Evolutionary conservation across 768 basidiomycete genomes (phyloP), one percentile per base, ranked within the genome.

Genomic region (Russula griseocarnosa): DNA sequence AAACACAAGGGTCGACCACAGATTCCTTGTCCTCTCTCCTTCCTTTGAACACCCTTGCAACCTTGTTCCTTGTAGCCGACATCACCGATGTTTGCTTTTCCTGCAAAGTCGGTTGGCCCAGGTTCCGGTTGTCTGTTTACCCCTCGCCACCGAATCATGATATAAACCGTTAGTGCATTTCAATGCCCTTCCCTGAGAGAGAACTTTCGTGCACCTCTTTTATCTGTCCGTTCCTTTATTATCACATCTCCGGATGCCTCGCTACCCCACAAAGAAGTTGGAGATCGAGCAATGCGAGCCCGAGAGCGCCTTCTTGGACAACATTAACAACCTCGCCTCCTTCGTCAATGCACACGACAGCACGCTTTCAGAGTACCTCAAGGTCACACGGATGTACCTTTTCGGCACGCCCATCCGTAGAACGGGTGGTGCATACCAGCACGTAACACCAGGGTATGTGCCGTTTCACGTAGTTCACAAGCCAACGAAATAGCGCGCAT

Each of bases 321-420:
- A 67, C 30, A 2, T 49, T 20, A 16, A 9, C 60, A 52, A 44
- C 3, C 60, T 67, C 55, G 6, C 50, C 50, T 49, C 20, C 10
- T 65, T 65, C 44, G 55, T 65, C 30, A 55, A 57, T 40, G 24
- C 14, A 14, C 36, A 58, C 46, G 22, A 61, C 60, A 60, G 60
- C 30, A 32, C 64, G 28, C n/a, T 55, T 24, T 22, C 57, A 20
- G 65, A 64, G 36, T 63, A 63, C 57, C n/a, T 67, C 28, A 24
- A 58, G n/a, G 54, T 63, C 24, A 44, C 58, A 2, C 54, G 66
- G 44, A 57, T 67, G 63, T 67, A 65, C 36, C 24, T 65, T 13
- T 67, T 67, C 7, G 66, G 66, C 34, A 65, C 66, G 0, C 66
- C 66, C 47, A 60, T 67, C 32, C 63, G 66, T 14, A 63, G 66